A percentile compares a stretch with the other conserved stretches of the same genome.
Conservation (phyloP, 2,329 filamentous ascomycete genomes). For the Sporothrix euskadiensis region DNA sequence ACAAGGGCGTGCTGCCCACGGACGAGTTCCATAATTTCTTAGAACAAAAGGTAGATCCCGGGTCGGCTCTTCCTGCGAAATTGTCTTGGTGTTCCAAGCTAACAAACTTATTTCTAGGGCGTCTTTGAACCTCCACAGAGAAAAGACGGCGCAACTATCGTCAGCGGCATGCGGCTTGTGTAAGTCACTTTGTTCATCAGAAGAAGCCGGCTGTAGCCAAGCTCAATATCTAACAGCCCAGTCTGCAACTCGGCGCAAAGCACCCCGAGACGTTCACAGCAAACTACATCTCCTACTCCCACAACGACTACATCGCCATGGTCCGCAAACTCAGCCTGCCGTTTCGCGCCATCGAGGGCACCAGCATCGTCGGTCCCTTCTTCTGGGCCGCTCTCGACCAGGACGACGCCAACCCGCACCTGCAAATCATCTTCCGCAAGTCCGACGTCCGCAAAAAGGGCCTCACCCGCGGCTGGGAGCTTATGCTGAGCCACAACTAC, state of each 20-base stretch:
- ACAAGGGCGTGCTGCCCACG: conserved; percentile 51
- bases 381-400: conserved; percentile 62
- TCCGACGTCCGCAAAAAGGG: conserved; percentile 67
- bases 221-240: conserved; percentile 36
- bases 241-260: conserved; percentile 57
- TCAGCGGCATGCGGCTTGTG: conserved; percentile 57
- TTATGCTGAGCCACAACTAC: conserved; percentile 62
- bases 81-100: background rate
- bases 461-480: conserved; percentile 63
- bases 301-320: conserved; percentile 57
- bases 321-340: conserved; percentile 56
- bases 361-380: conserved; percentile 61
- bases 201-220: background rate
- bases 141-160: conserved; percentile 46
- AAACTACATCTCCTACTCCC: conserved; percentile 54
- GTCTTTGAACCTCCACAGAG: conserved; percentile 50
- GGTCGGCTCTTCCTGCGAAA: background rate
- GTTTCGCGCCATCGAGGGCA: conserved; percentile 59
- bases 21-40: conserved; percentile 60
- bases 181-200: conserved; percentile 41
- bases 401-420: conserved; percentile 56
- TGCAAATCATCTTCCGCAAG: conserved; percentile 65
- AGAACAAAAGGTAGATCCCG: conserved; percentile 46
- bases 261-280: conserved; percentile 60
- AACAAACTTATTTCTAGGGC: conserved; percentile 18